Base-by-base conservation (phyloP, 768 basidiomycete genomes). In the Boletus subparvulus region DNA sequence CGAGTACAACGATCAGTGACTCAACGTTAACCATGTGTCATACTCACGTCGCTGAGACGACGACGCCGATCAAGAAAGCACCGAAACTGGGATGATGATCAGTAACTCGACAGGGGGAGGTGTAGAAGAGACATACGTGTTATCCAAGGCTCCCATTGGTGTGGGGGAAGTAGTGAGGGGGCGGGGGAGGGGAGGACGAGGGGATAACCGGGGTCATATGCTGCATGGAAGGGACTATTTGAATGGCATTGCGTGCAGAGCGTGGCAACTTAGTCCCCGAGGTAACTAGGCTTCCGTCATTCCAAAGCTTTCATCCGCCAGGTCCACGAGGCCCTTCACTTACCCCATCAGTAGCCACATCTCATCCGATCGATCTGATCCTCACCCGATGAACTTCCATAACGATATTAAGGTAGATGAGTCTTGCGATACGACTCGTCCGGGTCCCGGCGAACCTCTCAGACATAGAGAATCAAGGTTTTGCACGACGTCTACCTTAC, bases 21-120 rank as follows among this genome's bases (percentile, higher is more conserved):
- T 40, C 17, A 40, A 46, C 12, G 56, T 61, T 45, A 50, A 45
- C 10, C 52, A 49, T 51, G 26, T 47, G 54, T 17, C 58, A 43
- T 33, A 74, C 83, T 68, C 63, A 84, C 84, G 65, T 68, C 32
- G 77, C 80, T 21, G 83, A 82, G 17, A 81, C 57, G 30, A 84
- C 72, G n/a, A 83, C 75, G 8, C 84, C 83, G 54, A 85, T 71
- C 58, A 80, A 77, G 48, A 78, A 77, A 50, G 82, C 83, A 8
- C 83, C 84, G 45, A 83, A 63, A 33, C 82, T 84, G 41, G 26
- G 21, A 21, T 21, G 21, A 53, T 32, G 41, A 44, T 67, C 41
- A 54, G 19, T 28, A 33, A n/a, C 6, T 26, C 41, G 19, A 47
- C 17, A 36, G 40, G 42, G 21, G 26, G 13, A 10, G 37, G 36